Base-by-base conservation (phyloP, 2,329 filamentous ascomycete genomes). In the Neonectria magnoliae region DNA sequence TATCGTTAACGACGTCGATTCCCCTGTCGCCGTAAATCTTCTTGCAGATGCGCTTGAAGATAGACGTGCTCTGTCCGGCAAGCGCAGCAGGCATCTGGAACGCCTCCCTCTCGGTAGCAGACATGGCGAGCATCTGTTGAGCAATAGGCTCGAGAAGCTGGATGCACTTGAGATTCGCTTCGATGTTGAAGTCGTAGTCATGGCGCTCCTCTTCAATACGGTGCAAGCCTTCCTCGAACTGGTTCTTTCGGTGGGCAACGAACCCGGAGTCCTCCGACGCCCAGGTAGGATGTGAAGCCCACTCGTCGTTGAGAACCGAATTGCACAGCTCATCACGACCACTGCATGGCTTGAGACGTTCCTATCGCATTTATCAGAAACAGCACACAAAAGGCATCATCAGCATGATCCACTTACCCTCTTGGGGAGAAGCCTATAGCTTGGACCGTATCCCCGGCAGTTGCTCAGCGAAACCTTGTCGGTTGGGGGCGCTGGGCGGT, bases 261-360 rank as follows among this genome's bases (percentile, higher is more conserved):
- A 99, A 99, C 0, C 96, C 96, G 48, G 93, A 97, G 76, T 99
- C 96, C 79, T 99, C 96, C 1, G 95, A 98, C 1, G 95, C 96
- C 96, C 96, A 99, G 0, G 96, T 99, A 4, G 96, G 96, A 80
- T 99, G 96, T 27, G 95, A 98, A 2, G 96, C 96, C 96, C 96
- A 99, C 71, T 98, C 93, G 72, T 99, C 96, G 70, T 99, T 99
- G 59, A 99, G 84, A 1, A 99, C 95, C 25, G 91, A 91, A 71
- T 93, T 91, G 81, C 96, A 99, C 71, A 99, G 90, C 78, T 97
- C 94, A 76, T 99, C 96, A 50, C 96, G 92, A 11, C 96, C 96
- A 75, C 93, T 96, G 81, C 96, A 99, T 1, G 91, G 89, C 82
- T 97, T 97, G 64, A 96, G 89, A 11, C 94, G 91, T 78, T 98